These are phyloP conservation scores for Rhizopogon sp. DNA, from an alignment of 768 basidiomycete genomes.

Conservation along the genomic window DNA sequence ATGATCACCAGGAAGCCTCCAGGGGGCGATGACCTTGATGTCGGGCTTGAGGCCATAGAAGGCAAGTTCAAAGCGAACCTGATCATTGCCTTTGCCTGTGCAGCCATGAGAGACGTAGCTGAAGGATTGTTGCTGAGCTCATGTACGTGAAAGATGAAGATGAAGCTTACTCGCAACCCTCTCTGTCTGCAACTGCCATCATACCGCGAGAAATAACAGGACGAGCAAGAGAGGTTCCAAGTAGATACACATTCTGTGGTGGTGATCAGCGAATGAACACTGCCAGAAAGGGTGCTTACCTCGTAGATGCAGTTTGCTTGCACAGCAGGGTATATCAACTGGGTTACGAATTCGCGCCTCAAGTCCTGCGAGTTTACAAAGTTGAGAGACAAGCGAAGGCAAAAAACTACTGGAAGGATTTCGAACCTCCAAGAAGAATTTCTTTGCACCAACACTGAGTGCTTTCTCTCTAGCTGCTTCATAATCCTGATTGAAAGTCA, in stretches of 20 bases:
- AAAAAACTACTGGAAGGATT: background rate
- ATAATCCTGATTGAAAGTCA: conserved; percentile 63
- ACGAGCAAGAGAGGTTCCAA: conserved; percentile 95
- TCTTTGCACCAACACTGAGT: conserved; percentile 86
- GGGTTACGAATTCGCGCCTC: conserved; percentile 90
- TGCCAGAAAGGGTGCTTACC: conserved; percentile 34
- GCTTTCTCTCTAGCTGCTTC: conserved; percentile 89
- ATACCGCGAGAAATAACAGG: conserved; percentile 99
- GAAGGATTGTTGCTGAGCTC: background rate
- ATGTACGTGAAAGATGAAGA: background rate
- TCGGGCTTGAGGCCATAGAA: conserved; percentile 97
- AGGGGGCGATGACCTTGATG: conserved; percentile 98
- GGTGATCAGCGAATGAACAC: background rate
- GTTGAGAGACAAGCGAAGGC: background rate
- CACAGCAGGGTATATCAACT: conserved; percentile 96
- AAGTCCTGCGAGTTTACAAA: conserved; percentile 58
- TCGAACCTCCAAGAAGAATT: conserved; percentile 84
- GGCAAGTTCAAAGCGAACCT: conserved; percentile 98
- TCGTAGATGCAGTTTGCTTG: conserved; percentile 99
- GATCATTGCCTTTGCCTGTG: conserved; percentile 99
- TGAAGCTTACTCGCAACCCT: conserved; percentile 87
- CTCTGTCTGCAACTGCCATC: conserved; percentile 87
- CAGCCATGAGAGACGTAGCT: conserved; percentile 98
- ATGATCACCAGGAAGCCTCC: conserved; percentile 82
- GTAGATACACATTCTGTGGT: conserved; percentile 87